Conservation (phyloP, 768 basidiomycete genomes). For the Exidia glandulosa region DNA sequence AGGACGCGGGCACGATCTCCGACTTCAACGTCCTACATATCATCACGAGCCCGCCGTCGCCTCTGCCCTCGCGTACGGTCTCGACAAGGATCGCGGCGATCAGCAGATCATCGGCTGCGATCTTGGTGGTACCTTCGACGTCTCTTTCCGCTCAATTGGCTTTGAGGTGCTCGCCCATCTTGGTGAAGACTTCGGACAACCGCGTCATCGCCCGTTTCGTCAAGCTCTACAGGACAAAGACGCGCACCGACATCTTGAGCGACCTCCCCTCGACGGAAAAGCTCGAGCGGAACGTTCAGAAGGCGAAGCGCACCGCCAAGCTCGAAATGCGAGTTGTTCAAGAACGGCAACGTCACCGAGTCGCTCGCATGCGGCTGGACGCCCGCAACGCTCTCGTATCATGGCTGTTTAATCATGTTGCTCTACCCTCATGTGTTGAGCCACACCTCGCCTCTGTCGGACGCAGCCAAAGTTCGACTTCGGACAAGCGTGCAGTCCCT, state of each 20-base stretch:
- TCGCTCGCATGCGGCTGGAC: too few relatives aligned
- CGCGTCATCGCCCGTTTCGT: conserved; percentile 38
- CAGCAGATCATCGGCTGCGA: conserved; percentile 42
- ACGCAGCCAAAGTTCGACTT: too few relatives aligned
- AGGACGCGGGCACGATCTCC: conserved; percentile 55
- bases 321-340: too few relatives aligned
- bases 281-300: conserved; percentile 37
- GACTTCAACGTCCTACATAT: conserved; percentile 55
- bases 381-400: too few relatives aligned
- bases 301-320: too few relatives aligned
- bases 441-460: too few relatives aligned
- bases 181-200: conserved; percentile 41
- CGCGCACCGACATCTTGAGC: conserved; percentile 29
- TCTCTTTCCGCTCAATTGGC: conserved; percentile 38
- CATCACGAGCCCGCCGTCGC: conserved; percentile 60
- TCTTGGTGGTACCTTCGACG: conserved; percentile 40
- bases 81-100: conserved; percentile 46
- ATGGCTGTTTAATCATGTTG: too few relatives aligned
- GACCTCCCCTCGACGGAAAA: conserved; percentile 36
- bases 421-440: too few relatives aligned
- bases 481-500: too few relatives aligned
- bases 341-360: too few relatives aligned
- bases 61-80: conserved; percentile 60
- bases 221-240: conserved; percentile 41
- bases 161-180: conserved; percentile 41